A percentile compares a stretch with the other conserved stretches of the same genome.
phyloP scores from a whole-genome alignment of 108 stramenopile species.

The Aurantiochytrium sp. region DNA sequence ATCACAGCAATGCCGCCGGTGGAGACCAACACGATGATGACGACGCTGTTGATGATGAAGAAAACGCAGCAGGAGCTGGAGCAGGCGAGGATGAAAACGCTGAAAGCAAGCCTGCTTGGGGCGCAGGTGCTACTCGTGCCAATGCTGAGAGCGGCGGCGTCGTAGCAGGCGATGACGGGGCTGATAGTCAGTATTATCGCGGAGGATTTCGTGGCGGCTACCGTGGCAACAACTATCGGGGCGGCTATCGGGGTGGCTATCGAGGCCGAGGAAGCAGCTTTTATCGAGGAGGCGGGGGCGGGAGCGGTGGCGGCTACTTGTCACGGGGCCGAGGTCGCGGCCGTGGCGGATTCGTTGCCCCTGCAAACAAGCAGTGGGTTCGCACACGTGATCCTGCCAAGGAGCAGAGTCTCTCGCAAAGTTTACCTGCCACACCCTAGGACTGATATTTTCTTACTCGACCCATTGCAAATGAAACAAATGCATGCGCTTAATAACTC shows the following conservation, averaged over 20 bases:
- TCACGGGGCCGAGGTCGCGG: background rate
- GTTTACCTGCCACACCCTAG: background rate
- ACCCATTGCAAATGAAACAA: background rate
- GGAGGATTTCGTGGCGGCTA: background rate
- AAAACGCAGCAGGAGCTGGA: background rate
- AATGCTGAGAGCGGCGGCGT: background rate
- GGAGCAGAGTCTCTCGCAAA: background rate
- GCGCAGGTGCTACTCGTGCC: background rate
- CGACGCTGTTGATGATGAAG: background rate
- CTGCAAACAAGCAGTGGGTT: background rate
- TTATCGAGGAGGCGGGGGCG: background rate
- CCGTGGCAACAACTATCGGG: no score
- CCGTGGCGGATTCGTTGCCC: background rate
- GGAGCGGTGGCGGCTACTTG: background rate
- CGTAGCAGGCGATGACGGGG: background rate
- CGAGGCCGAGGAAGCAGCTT: no score
- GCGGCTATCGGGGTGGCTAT: no score
- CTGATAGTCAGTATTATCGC: background rate
- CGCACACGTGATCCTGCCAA: background rate
- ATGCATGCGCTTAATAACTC: background rate
- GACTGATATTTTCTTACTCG: background rate
- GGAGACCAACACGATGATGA: background rate
- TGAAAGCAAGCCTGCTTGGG: background rate
- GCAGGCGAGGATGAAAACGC: background rate
- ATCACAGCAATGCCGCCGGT: background rate